Base-by-base conservation (phyloP, 345 rosid species). In the Excoecaria cochinchinensis region DNA sequence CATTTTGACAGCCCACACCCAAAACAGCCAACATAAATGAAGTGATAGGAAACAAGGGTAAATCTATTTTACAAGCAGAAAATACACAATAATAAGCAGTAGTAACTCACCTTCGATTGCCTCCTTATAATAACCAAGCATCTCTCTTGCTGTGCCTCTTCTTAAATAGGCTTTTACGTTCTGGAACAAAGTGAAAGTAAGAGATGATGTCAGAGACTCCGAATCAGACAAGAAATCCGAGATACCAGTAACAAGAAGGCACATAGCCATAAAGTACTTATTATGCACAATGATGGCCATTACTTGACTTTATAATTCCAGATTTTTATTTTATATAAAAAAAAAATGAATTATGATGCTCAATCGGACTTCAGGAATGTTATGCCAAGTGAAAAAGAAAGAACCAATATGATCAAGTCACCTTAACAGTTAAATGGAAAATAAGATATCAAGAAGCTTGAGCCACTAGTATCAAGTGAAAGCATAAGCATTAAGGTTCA, bases 121-220 rank as follows among this genome's bases (percentile, higher is more conserved):
- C 65, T 87, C 97, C 85, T 89, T 90, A 74, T 78, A 83, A 78
- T 81, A 86, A 70, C 95, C 85, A 57, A 92, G 84, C 97, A 90
- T 91, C 80, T 96, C 99, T 79, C 97, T 86, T 19, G 99, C 97
- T 19, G 98, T 96, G 79, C 95, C 99, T 89, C 99, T 89, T 70
- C 98, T 84, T 71, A 96, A 81, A 85, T 90, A 93, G 60, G 99
- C 92, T 84, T 96, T 96, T 61, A 93, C 91, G 61, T 90, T 91
- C 98, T 96, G 91, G 42, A 74, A 25, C 56, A 53, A 61, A 76
- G 50, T 44, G 0, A 42, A 47, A 72, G 68, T 51, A 66, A 10
- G 44, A 11, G 12, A 65, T 13, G 21, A 62, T 57, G 60, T 25
- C 14, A 63, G 47, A 8, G 16, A 44, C 31, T 31, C 2, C 31